A percentile compares a stretch with the other conserved stretches of the same genome.
These are phyloP conservation scores for Mariannaea sp. DNA, from an alignment of 2,329 filamentous ascomycete genomes.

Conservation along the genomic window DNA sequence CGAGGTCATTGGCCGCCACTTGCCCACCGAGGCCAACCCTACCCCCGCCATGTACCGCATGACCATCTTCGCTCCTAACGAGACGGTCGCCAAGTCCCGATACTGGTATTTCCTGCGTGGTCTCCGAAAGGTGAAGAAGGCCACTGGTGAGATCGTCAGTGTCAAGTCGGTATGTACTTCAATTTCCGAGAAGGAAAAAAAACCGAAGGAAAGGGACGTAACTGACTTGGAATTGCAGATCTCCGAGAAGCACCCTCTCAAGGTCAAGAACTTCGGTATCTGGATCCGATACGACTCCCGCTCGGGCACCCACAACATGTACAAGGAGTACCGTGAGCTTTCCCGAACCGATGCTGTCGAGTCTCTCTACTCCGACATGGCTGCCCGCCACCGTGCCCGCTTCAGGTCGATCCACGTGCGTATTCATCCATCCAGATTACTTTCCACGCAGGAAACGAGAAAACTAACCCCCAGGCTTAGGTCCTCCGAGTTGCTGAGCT, in stretches of 20 bases:
- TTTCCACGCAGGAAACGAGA: slow-evolving; percentile 5
- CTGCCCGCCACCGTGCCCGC: slow-evolving; percentile 92
- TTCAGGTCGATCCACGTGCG: slow-evolving; percentile 99
- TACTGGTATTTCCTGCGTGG: slow-evolving; percentile 99
- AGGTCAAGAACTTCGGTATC: slow-evolving; percentile 99
- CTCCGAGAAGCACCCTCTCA: slow-evolving; percentile 97
- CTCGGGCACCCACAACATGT: slow-evolving; percentile 99
- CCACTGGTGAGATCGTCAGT: slow-evolving; percentile 98
- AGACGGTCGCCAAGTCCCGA: slow-evolving; percentile 97
- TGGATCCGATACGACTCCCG: slow-evolving; percentile 99
- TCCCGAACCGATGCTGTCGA: slow-evolving; percentile 94
- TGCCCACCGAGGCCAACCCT: slow-evolving; percentile 97
- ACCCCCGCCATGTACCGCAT: slow-evolving; percentile 99
- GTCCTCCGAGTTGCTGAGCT: slow-evolving; percentile 98
- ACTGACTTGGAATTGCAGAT: slow-evolving; percentile 65
- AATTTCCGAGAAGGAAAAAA: background rate
- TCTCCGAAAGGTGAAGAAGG: slow-evolving; percentile 99
- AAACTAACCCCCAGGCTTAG: slow-evolving; percentile 51
- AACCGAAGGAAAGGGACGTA: background rate
- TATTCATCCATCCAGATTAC: slow-evolving; percentile 38
- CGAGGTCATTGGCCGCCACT: slow-evolving; percentile 99
- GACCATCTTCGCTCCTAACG: slow-evolving; percentile 99
- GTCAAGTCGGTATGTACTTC: slow-evolving; percentile 85
- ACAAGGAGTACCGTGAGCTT: slow-evolving; percentile 99
- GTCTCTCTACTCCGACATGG: slow-evolving; percentile 99